Evolutionary conservation across 148 eudicot genomes (phyloP).

Genomic region (Bassia scoparia): DNA sequence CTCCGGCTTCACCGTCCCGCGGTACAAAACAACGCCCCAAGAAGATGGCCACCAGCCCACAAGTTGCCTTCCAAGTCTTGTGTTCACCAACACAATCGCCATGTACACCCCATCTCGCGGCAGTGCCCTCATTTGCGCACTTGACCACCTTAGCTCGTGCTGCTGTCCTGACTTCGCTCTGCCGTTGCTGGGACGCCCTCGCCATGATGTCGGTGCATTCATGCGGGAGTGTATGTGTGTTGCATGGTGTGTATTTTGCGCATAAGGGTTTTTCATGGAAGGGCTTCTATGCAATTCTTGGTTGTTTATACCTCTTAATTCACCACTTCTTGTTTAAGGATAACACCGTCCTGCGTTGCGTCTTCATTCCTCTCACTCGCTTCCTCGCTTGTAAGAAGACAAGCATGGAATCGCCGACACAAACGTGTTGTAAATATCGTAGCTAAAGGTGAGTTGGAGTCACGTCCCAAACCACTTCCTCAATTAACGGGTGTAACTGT

Average conservation of each 20-base stretch:
- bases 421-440: too few species aligned
- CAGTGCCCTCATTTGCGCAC: constrained; percentile 31
- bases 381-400: constrained; percentile 21
- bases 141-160: constrained; percentile 18
- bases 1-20: constrained; percentile 32
- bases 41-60: constrained; percentile 24
- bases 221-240: constrained; percentile 21
- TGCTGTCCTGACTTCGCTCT: constrained; percentile 24
- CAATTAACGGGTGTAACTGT: too few species aligned
- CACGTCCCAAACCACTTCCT: too few species aligned
- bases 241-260: constrained; percentile 4
- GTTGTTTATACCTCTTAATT: constrained; percentile 25
- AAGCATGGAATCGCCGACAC: not conserved
- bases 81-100: constrained; percentile 22
- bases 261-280: constrained; percentile 21
- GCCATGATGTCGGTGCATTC: constrained; percentile 27
- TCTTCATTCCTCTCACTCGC: constrained; percentile 21
- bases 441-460: too few species aligned
- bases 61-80: constrained; percentile 27
- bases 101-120: constrained; percentile 13
- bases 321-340: constrained; percentile 3
- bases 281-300: constrained; percentile 19
- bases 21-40: constrained; percentile 18
- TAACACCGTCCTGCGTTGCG: constrained; percentile 11
- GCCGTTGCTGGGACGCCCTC: constrained; percentile 26